These are phyloP conservation scores for Esteya vermicola DNA, from an alignment of 2,329 filamentous ascomycete genomes.

Conservation along the genomic window DNA sequence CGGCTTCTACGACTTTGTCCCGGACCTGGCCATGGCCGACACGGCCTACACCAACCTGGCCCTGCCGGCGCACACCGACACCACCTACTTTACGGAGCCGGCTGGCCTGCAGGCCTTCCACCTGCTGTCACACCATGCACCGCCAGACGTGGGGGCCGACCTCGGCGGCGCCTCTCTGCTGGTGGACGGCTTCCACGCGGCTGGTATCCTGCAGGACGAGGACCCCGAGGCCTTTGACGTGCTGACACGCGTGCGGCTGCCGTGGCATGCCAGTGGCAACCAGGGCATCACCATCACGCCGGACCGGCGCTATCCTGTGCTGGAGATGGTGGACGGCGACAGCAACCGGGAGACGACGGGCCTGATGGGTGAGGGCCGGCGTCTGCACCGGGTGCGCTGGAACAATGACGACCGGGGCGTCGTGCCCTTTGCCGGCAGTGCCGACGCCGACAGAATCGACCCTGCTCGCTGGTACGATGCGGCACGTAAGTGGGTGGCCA, in stretches of 20 bases:
- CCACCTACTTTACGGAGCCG: conserved; percentile 88
- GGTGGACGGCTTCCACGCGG: conserved; percentile 74
- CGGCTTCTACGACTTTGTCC: conserved; percentile 66
- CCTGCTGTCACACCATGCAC: conserved; percentile 62
- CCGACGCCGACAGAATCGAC: conserved; percentile 19
- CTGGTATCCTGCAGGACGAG: conserved; percentile 39
- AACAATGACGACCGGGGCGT: conserved; percentile 81
- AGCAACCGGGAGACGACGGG: conserved; percentile 10
- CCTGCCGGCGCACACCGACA: conserved; percentile 81
- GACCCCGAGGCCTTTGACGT: conserved; percentile 40
- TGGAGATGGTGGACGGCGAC: conserved; percentile 39
- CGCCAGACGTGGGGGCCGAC: conserved; percentile 12
- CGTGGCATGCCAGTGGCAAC: conserved; percentile 83
- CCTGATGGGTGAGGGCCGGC: neutral
- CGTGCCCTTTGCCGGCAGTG: conserved; percentile 37
- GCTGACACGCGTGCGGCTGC: conserved; percentile 44
- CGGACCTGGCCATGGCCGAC: conserved; percentile 75
- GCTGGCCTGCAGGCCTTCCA: conserved; percentile 88
- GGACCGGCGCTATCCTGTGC: conserved; percentile 53
- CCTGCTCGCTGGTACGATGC: conserved; percentile 63
- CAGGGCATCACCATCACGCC: conserved; percentile 69
- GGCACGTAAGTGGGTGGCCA: conserved; percentile 56
- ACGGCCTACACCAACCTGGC: conserved; percentile 82
- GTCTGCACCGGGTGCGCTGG: conserved; percentile 59
- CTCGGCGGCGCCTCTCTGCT: conserved; percentile 66